Evolutionary conservation across 2,329 filamentous ascomycete species (phyloP).

Genomic region (Hansfordia pulvinata): DNA sequence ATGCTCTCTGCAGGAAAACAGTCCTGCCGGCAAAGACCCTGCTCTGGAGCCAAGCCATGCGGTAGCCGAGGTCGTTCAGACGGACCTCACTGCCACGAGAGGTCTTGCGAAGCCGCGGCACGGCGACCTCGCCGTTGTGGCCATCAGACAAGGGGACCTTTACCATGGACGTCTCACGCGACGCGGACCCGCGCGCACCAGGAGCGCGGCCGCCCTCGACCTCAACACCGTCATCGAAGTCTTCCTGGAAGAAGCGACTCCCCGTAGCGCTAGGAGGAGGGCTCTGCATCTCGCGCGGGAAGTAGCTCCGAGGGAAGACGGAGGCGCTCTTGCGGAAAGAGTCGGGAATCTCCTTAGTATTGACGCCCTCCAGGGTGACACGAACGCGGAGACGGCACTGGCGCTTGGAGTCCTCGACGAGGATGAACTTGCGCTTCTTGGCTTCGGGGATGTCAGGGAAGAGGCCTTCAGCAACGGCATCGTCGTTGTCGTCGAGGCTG

Average conservation of each 20-base stretch:
- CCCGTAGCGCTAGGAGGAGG: slow-evolving; percentile 65
- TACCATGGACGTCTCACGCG: slow-evolving; percentile 25
- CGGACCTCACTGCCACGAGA: slow-evolving; percentile 73
- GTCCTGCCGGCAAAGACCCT: slow-evolving; percentile 78
- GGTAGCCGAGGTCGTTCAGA: slow-evolving; percentile 83
- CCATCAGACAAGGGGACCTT: slow-evolving; percentile 56
- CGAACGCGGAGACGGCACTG: slow-evolving; percentile 74
- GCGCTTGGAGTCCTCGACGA: slow-evolving; percentile 80
- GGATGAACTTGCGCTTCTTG: slow-evolving; percentile 91
- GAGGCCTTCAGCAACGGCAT: slow-evolving; percentile 49
- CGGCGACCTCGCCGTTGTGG: slow-evolving; percentile 57
- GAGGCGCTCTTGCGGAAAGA: slow-evolving; percentile 84
- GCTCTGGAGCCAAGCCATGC: slow-evolving; percentile 95
- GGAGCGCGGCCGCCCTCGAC: slow-evolving; percentile 30
- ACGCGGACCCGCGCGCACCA: slow-evolving; percentile 19
- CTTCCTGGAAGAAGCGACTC: slow-evolving; percentile 61
- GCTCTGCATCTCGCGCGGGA: slow-evolving; percentile 84
- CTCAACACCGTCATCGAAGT: slow-evolving; percentile 43
- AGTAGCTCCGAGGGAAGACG: slow-evolving; percentile 84
- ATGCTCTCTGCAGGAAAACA: slow-evolving; percentile 78
- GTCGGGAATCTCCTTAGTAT: slow-evolving; percentile 92
- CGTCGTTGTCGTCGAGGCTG: slow-evolving; percentile 28
- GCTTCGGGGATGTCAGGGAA: slow-evolving; percentile 82
- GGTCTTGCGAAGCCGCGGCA: slow-evolving; percentile 59
- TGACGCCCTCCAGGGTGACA: slow-evolving; percentile 83